Evolutionary conservation across 192 early-diverging fungal genomes (phyloP).

Genomic region (Backusella psychrophila): DNA sequence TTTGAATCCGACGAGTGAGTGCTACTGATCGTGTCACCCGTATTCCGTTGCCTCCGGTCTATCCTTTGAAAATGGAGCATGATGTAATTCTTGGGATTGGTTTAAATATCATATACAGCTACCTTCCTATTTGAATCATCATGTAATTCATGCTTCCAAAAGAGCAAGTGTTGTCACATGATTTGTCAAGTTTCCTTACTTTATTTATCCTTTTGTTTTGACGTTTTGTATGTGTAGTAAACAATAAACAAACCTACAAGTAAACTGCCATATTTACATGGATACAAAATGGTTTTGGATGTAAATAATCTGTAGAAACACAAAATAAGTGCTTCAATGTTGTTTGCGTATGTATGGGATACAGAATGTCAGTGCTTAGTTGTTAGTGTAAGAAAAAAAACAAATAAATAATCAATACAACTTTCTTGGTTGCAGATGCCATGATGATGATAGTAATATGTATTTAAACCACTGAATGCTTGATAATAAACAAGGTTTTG

Average conservation of each 20-base stretch:
- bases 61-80: neutral
- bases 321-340: neutral
- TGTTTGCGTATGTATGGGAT: neutral
- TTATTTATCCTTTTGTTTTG: neutral
- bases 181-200: neutral
- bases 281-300: neutral
- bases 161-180: too few species aligned
- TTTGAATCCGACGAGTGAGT: neutral
- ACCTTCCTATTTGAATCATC: neutral
- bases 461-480: neutral
- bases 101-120: neutral
- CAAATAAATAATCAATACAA: neutral
- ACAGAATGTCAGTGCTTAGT: neutral
- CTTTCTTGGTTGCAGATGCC: neutral
- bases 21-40: neutral
- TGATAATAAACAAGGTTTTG: neutral
- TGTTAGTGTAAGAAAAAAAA: neutral
- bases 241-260: neutral
- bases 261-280: neutral
- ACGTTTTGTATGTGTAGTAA: neutral
- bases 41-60: neutral
- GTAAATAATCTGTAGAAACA: neutral
- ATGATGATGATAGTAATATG: neutral
- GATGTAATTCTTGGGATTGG: conserved; percentile 1
- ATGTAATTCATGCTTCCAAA: neutral